These are phyloP conservation scores for Backusella circina DNA, from an alignment of 192 early-diverging fungal genomes.

Conservation along the genomic window DNA sequence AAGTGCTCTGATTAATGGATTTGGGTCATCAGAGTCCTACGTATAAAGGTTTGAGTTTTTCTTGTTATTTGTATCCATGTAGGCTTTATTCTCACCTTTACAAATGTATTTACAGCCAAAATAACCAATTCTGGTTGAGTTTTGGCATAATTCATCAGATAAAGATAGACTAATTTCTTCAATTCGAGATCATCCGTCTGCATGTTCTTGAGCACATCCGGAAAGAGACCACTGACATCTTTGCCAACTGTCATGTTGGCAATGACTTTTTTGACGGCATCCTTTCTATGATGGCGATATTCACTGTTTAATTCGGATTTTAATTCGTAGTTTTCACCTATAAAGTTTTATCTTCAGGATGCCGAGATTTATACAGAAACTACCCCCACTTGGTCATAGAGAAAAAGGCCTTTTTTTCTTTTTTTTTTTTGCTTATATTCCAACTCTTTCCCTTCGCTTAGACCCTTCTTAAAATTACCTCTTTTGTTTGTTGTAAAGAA, in stretches of 20 bases:
- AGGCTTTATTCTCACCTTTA: conserved; percentile 64
- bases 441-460: background rate
- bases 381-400: no score
- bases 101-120: conserved; percentile 95
- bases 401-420: background rate
- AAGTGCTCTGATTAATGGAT: conserved; percentile 93
- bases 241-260: conserved; percentile 99
- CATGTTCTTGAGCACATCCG: conserved; percentile 99
- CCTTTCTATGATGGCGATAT: conserved; percentile 93
- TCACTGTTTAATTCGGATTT: conserved; percentile 96
- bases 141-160: conserved; percentile 97
- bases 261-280: conserved; percentile 98
- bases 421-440: background rate
- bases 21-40: conserved; percentile 88
- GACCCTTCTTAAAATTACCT: conserved; percentile 41
- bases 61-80: background rate
- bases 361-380: background rate
- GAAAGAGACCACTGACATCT: conserved; percentile 92
- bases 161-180: conserved; percentile 98
- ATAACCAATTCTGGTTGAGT: conserved; percentile 96
- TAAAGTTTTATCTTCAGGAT: background rate
- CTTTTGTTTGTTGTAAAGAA: conserved; percentile 76
- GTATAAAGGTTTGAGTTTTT: background rate
- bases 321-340: conserved; percentile 98
- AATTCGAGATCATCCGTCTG: conserved; percentile 96